These are phyloP conservation scores for Claviceps humidiphila DNA, from an alignment of 2,329 filamentous ascomycete genomes.

Conservation along the genomic window DNA sequence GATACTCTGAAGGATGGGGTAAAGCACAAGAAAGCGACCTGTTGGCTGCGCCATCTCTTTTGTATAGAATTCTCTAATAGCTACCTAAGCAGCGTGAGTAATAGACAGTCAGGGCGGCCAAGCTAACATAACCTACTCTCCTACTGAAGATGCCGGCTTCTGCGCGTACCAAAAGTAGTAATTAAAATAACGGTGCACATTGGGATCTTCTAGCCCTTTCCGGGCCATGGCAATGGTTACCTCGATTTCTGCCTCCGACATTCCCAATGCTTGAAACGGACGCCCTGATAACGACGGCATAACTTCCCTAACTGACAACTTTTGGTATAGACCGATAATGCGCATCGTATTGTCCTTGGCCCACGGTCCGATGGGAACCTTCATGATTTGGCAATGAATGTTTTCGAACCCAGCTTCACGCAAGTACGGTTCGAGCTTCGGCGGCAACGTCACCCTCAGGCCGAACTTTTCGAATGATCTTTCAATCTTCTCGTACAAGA, in stretches of 20 bases:
- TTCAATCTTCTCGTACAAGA: slow-evolving; percentile 6
- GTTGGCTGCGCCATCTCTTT: too few species aligned
- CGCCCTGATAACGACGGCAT: slow-evolving; percentile 23
- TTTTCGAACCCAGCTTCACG: slow-evolving; percentile 11
- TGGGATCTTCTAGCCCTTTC: slow-evolving; percentile 14
- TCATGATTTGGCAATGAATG: slow-evolving; percentile 20
- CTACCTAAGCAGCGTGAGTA: too few species aligned
- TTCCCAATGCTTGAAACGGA: slow-evolving; percentile 19
- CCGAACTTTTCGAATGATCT: slow-evolving; percentile 8
- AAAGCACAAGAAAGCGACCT: too few species aligned
- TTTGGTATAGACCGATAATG: slow-evolving; percentile 25
- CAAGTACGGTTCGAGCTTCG: slow-evolving; percentile 8
- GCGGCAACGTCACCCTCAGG: slow-evolving; percentile 9
- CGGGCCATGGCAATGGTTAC: slow-evolving; percentile 14
- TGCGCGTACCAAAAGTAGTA: slow-evolving; percentile 25
- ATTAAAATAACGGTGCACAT: slow-evolving; percentile 22
- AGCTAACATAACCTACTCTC: neutral
- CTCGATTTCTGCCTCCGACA: slow-evolving; percentile 16
- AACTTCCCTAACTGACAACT: slow-evolving; percentile 21
- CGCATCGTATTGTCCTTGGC: slow-evolving; percentile 19
- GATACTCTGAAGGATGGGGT: too few species aligned
- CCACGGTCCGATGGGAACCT: slow-evolving; percentile 26
- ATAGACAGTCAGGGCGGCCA: neutral
- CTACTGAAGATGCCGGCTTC: slow-evolving; percentile 11
- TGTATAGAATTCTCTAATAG: too few species aligned